Base-by-base conservation (phyloP, 2,329 filamentous ascomycete species). In the Pyricularia grisea region DNA sequence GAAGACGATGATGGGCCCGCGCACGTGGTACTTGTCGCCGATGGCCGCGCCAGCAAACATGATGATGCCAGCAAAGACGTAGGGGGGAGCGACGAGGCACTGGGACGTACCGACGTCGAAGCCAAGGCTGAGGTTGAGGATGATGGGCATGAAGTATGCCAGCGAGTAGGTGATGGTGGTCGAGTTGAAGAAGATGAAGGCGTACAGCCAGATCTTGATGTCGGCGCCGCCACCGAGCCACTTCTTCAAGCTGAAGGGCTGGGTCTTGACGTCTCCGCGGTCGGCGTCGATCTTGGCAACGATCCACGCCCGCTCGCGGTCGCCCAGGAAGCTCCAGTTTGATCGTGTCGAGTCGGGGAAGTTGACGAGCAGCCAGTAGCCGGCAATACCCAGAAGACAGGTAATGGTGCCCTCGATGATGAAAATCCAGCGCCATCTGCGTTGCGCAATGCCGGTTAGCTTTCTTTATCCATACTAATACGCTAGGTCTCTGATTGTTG, bases 141-240 rank as follows among this genome's bases (percentile, higher is more conserved):
- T 92, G 74, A 94, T 87, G 7, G 92, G 92, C 4, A 94, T 79
- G 75, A 94, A 94, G 77, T 91, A 94, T 2, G 91, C 90, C 10
- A 95, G 85, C 0, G 91, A 88, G 76, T 95, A 95, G 1, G 85
- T 85, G 67, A 92, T 85, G 12, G 90, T 91, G 0, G 91, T 93
- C 1, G 87, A 86, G 77, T 87, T 87, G 79, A 88, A 87, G 75
- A 85, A 86, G 73, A 89, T 82, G 72, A 88, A 73, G 68, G 83
- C 86, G 73, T 88, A 90, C 0, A 77, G 82, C 88, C 88, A 91
- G 69, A 90, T 80, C 76, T 86, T 86, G 80, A 79, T 82, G 78
- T 89, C 85, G 2, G 74, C 70, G 0, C 80, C 83, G 27, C 81
- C 80, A 17, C 76, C 70, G 17, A 87, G 72, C 74, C 88, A 87